phyloP scores from a whole-genome alignment of 2,329 filamentous ascomycete genomes.

The Leptographium galeiforme region DNA sequence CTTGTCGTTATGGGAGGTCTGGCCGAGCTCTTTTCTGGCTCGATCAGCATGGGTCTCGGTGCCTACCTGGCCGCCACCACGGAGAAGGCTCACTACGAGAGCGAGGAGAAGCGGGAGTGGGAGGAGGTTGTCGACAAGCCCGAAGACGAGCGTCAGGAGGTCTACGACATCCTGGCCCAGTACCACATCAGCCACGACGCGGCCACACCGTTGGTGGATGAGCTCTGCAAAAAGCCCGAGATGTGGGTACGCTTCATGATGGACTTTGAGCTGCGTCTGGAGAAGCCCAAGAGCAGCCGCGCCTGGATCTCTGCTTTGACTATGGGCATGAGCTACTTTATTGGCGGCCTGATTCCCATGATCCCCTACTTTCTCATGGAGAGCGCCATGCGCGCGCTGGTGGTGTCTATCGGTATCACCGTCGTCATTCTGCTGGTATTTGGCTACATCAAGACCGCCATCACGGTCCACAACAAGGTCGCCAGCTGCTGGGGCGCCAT shows the following conservation, averaged over 20 bases:
- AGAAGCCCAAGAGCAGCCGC: conserved; percentile 27
- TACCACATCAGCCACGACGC: conserved; percentile 31
- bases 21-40: conserved; percentile 62
- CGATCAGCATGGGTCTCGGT: conserved; percentile 66
- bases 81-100: conserved; percentile 36
- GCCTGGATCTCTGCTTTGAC: conserved; percentile 46
- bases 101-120: conserved; percentile 31
- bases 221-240: conserved; percentile 32
- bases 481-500: conserved; percentile 45
- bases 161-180: conserved; percentile 31
- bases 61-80: conserved; percentile 56
- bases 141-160: conserved; percentile 29
- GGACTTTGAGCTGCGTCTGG: conserved; percentile 40
- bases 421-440: conserved; percentile 47
- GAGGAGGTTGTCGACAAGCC: conserved; percentile 26
- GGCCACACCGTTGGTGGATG: conserved; percentile 31
- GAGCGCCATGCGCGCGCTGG: conserved; percentile 34
- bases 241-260: conserved; percentile 45
- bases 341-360: conserved; percentile 58
- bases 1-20: conserved; percentile 60
- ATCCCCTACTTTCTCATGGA: conserved; percentile 52
- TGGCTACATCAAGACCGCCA: conserved; percentile 50
- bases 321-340: conserved; percentile 55
- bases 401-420: conserved; percentile 47
- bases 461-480: conserved; percentile 35